A percentile compares a stretch with the other conserved stretches of the same genome.
Evolutionary conservation across 2,329 filamentous ascomycete species (phyloP).

Genomic region (Penicillium decumbens): DNA sequence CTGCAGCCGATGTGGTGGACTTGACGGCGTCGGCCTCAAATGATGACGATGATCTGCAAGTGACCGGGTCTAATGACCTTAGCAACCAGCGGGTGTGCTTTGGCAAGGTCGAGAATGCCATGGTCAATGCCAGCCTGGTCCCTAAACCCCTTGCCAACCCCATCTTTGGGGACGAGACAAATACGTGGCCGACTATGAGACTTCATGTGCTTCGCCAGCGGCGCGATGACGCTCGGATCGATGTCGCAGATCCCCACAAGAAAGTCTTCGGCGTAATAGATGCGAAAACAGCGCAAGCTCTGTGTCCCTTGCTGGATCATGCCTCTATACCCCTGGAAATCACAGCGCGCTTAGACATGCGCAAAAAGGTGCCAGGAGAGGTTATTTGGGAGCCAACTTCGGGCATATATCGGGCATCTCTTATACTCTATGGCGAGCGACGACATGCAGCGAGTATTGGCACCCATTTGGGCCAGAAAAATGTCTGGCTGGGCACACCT

Average conservation of each 20-base stretch:
- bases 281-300: slow-evolving; percentile 57
- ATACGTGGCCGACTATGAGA: slow-evolving; percentile 69
- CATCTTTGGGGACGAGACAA: slow-evolving; percentile 50
- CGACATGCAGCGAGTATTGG: slow-evolving; percentile 64
- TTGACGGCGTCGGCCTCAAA: slow-evolving; percentile 35
- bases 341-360: slow-evolving; percentile 64
- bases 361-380: slow-evolving; percentile 62
- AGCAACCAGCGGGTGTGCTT: slow-evolving; percentile 72
- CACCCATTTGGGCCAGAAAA: slow-evolving; percentile 59
- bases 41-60: slow-evolving; percentile 39
- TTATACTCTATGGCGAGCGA: slow-evolving; percentile 75
- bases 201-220: slow-evolving; percentile 61
- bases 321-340: slow-evolving; percentile 61
- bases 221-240: slow-evolving; percentile 57
- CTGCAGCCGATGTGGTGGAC: slow-evolving; percentile 50
- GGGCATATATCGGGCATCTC: slow-evolving; percentile 57
- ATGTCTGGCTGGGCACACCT: slow-evolving; percentile 64
- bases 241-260: slow-evolving; percentile 67
- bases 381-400: slow-evolving; percentile 60
- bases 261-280: slow-evolving; percentile 75
- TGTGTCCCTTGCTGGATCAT: slow-evolving; percentile 70
- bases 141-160: slow-evolving; percentile 62
- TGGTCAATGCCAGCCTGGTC: slow-evolving; percentile 62
- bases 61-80: slow-evolving; percentile 54
- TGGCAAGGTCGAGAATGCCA: slow-evolving; percentile 66